Evolutionary conservation across 129 eudicot genomes (phyloP).

Genomic region (Erigeron canadensis): DNA sequence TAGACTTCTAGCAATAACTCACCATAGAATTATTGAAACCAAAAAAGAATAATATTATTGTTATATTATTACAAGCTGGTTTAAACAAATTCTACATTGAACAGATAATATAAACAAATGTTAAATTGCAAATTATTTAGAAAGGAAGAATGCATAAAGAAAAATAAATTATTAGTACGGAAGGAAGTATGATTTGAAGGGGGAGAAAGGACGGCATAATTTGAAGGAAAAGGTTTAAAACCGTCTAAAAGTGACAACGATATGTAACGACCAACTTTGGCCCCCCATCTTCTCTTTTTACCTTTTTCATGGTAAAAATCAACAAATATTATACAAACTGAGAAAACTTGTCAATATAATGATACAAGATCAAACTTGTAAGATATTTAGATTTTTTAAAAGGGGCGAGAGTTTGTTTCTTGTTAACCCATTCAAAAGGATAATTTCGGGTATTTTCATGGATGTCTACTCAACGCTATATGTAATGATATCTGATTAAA

Average conservation of each 20-base stretch:
- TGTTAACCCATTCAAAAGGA: no score
- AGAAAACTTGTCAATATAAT: neutral
- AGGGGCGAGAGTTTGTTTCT: no score
- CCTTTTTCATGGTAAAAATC: slow-evolving; percentile 17
- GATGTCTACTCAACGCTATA: no score
- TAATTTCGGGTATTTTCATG: no score
- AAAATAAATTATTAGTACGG: slow-evolving; percentile 18
- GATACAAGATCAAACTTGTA: neutral
- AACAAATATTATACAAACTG: no score
- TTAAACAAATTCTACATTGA: neutral
- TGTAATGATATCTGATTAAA: no score
- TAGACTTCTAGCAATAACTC: no score
- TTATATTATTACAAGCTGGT: neutral
- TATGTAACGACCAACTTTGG: slow-evolving; percentile 33
- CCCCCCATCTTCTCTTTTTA: slow-evolving; percentile 20
- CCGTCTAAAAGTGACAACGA: slow-evolving; percentile 42
- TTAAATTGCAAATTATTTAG: neutral
- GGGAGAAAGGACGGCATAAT: slow-evolving; percentile 22
- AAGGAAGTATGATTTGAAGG: slow-evolving; percentile 25
- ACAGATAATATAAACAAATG: neutral
- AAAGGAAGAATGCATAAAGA: neutral
- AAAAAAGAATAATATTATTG: neutral
- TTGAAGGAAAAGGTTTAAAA: slow-evolving; percentile 27
- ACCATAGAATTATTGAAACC: neutral
- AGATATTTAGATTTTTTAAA: no score